Evolutionary conservation across 352 stramenopile genomes (phyloP), one percentile per base, ranked within the genome.

Genomic region (Globisporangium perplexum): DNA sequence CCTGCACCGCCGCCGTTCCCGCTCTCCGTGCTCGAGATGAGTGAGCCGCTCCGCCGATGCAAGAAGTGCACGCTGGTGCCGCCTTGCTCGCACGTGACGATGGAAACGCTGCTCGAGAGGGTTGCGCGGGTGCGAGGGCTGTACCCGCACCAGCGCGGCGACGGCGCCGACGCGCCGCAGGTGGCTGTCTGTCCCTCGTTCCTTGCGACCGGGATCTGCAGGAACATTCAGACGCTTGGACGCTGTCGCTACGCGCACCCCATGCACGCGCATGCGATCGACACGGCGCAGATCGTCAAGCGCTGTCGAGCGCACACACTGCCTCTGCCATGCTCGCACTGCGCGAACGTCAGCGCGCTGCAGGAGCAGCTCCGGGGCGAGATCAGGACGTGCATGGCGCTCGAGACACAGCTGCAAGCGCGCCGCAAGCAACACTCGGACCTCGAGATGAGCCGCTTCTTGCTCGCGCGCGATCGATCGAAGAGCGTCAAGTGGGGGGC

Each of bases 221-320:
- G 47, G 7, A 87, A 86, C 50, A 70, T 86, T 30, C 72, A 86
- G 47, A 63, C 74, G 8, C 69, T 88, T 24, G 76, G 77, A 1
- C 72, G 78, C 0, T 92, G 81, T 50, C 60, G 71, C 10, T 92
- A 78, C 55, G 69, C 66, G 10, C 81, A 92, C 45, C 78, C 77
- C 18, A 46, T 68, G 3, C 45, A 68, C 7, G 28, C 86, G 1
- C 81, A 88, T 49, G 60, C 26, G 5, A 83, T 92, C 39, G 74
- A 92, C 50, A 86, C 57, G 17, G 58, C 48, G n/a, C 58, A 30
- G 14, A 39, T 88, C 39, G 55, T 66, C 11, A 55, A 65, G 22
- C 72, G 78, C 28, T 92, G 56, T 24, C 24, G 44, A 14, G 35
- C 50, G 23, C 50, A 62, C 41, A 60, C 54, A 6, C 22, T 91